Evolutionary conservation across 2,329 filamentous ascomycete genomes (phyloP), one percentile per base, ranked within the genome.

Genomic region (Niveomyces coronatus): DNA sequence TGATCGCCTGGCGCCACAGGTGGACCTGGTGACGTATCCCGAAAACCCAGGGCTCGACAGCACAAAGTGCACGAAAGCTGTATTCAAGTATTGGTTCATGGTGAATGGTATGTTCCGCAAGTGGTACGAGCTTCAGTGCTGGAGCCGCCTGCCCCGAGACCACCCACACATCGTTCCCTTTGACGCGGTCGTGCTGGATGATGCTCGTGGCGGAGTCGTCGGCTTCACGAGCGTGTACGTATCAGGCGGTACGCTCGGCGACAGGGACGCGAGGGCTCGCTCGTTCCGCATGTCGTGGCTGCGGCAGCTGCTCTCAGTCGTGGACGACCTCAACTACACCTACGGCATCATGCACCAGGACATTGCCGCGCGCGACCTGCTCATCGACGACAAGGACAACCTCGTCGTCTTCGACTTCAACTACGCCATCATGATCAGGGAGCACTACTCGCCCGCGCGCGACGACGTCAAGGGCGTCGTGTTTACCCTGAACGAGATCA

Each of bases 341-440:
- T 43, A 54, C 15, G 55, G 59, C 17, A 57, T 65, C 30, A 40
- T 49, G 11, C 63, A 65, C 40, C 53, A 62, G 40, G 60, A 64
- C 24, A 51, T 66, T 26, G 54, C 55, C 9, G 48, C 56, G 9
- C 52, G 56, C 28, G 65, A 67, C 32, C 49, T 65, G 6, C 27
- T 63, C 0, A 37, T 66, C 28, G 44, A 64, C 33, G 46, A 51
- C 1, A 4, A 14, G 4, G 52, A 63, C 37, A 46, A 46, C 5
- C 31, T 65, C 11, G 41, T 54, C 38, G 31, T 64, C 7, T 60
- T 63, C 35, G 60, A 64, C 47, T 63, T 63, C 24, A 54, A 59
- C 42, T 53, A 35, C 27, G 38, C 49, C 1, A 47, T 44, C 30
- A 47, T 47, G 13, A 53, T 58, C 9, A 41, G 41, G 4, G 35